Conservation (phyloP, 176 grass and related monocot genomes). For the Bromus sterilis region DNA sequence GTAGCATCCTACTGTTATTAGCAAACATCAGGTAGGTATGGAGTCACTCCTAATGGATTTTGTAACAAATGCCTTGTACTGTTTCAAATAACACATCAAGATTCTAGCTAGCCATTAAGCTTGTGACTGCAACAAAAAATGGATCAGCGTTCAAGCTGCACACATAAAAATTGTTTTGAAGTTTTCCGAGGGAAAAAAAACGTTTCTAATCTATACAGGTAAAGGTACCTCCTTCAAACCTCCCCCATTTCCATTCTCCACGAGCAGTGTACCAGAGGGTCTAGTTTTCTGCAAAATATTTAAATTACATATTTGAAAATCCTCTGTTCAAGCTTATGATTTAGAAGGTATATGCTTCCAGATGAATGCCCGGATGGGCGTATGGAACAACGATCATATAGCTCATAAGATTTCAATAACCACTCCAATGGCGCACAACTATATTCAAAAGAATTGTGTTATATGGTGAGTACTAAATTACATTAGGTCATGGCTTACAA, state of each 20-base stretch:
- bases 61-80: too few species aligned
- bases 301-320: conserved; percentile 3
- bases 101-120: too few species aligned
- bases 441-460: not conserved
- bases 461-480: conserved; percentile 21
- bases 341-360: not conserved
- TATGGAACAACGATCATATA: not conserved
- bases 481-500: conserved; percentile 89
- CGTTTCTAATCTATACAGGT: conserved; percentile 21
- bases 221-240: conserved; percentile 62
- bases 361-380: not conserved
- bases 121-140: too few species aligned
- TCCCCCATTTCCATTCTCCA: conserved; percentile 84
- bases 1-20: too few species aligned
- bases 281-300: conserved; percentile 55
- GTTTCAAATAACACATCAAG: too few species aligned
- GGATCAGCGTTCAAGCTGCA: too few species aligned
- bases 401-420: not conserved
- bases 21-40: too few species aligned
- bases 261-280: conserved; percentile 66
- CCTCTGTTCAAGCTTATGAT: not conserved
- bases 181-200: too few species aligned
- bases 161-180: too few species aligned
- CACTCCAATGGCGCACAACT: not conserved
- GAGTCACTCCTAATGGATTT: too few species aligned